Conservation (phyloP, 805 yeast genomes). For the Yarrowia sp. region DNA sequence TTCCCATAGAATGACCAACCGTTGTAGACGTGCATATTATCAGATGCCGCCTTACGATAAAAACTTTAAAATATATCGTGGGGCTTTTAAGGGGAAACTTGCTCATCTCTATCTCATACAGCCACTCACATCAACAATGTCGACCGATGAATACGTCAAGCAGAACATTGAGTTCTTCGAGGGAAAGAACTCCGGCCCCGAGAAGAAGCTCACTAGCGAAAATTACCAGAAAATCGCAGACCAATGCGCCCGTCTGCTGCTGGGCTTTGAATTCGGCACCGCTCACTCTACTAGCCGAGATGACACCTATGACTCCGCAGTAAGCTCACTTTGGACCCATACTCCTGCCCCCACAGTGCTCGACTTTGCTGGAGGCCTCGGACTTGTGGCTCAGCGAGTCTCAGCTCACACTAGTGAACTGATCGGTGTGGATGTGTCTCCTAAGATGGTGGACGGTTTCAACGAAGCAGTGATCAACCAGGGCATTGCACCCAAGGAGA, state of each 20-base stretch:
- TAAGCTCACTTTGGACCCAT: not conserved
- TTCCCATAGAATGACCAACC: too few species aligned
- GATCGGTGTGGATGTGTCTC: constrained; percentile 36
- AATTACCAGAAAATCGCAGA: constrained; percentile 25
- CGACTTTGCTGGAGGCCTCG: constrained; percentile 37
- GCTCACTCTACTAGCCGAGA: not conserved
- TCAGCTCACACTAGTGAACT: constrained; percentile 31
- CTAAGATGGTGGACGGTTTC: constrained; percentile 32
- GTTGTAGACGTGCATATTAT: not conserved
- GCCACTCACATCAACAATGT: not conserved
- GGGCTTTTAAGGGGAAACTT: not conserved
- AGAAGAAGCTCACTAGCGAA: not conserved
- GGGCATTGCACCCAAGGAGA: constrained; percentile 31
- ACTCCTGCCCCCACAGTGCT: constrained; percentile 30
- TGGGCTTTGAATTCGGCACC: constrained; percentile 5
- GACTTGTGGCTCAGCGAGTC: constrained; percentile 31
- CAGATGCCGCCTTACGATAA: not conserved
- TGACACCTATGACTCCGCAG: not conserved
- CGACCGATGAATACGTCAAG: constrained; percentile 1
- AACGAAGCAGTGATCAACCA: constrained; percentile 32
- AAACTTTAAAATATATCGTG: not conserved
- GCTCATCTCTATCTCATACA: too few species aligned
- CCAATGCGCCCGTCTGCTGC: constrained; percentile 20
- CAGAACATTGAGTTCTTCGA: constrained; percentile 18
- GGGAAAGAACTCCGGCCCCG: constrained; percentile 3